phyloP scores from a whole-genome alignment of 805 yeast species.

The Candida mattraensis region DNA sequence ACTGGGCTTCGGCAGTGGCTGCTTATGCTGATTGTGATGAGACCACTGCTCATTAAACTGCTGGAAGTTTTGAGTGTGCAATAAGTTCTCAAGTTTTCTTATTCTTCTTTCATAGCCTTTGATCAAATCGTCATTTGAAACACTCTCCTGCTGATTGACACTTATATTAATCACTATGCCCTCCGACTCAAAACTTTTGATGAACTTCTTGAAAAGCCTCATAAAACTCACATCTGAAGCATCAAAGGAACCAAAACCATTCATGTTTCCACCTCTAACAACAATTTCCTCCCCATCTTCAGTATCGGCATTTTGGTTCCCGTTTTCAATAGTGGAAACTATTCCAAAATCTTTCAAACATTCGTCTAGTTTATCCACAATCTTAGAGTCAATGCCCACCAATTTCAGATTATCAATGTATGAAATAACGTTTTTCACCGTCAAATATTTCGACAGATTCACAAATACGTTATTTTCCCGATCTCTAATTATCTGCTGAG shows the following conservation, averaged over 20 bases:
- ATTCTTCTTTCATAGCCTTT: conserved; percentile 71
- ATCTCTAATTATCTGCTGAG: conserved; percentile 6
- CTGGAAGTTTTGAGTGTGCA: conserved; percentile 71
- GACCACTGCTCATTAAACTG: conserved; percentile 45
- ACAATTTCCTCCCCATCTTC: conserved; percentile 26
- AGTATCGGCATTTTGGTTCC: conserved; percentile 6
- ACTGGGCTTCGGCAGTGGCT: conserved; percentile 6
- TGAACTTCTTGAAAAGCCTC: conserved; percentile 42
- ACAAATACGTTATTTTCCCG: conserved; percentile 14
- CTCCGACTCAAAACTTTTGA: conserved; percentile 44
- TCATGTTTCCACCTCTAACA: conserved; percentile 23
- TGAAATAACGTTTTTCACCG: conserved; percentile 32
- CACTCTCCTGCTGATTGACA: conserved; percentile 30
- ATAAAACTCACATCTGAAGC: conserved; percentile 34
- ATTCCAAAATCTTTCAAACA: conserved; percentile 33
- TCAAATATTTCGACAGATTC: conserved; percentile 20
- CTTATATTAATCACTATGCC: conserved; percentile 34
- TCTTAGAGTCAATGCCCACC: conserved; percentile 31
- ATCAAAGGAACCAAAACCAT: conserved; percentile 34
- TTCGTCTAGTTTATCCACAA: conserved; percentile 36
- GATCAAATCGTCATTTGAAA: conserved; percentile 38
- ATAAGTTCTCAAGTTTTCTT: conserved; percentile 68
- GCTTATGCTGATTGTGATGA: conserved; percentile 14
- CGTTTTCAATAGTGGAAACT: conserved; percentile 1
- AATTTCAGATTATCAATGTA: conserved; percentile 40